A percentile compares a stretch with the other conserved stretches of the same genome.
Conservation (phyloP, 2,329 filamentous ascomycete species). For the Cladosporium sp. region DNA sequence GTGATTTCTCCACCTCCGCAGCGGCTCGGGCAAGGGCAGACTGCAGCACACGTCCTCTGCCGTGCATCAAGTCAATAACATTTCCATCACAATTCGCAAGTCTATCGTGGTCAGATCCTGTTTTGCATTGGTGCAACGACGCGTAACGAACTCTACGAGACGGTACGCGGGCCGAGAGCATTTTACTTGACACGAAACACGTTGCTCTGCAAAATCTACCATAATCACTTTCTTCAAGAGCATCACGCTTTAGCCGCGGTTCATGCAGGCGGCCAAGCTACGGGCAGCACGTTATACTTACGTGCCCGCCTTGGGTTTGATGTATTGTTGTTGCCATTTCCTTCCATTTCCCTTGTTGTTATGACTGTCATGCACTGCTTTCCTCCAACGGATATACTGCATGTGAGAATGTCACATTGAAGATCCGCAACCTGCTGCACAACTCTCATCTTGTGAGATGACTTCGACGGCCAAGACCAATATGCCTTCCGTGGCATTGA, state of each 20-base stretch:
- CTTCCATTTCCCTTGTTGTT: neutral
- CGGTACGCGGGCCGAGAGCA: neutral
- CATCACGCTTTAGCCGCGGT: conserved; percentile 11
- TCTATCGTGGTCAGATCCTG: neutral
- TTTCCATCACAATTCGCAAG: neutral
- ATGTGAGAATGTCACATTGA: neutral
- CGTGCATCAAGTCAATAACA: neutral
- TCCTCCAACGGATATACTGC: neutral
- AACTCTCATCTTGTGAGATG: neutral
- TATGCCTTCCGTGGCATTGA: neutral
- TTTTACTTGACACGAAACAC: neutral
- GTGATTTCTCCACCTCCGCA: conserved; percentile 7
- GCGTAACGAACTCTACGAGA: neutral
- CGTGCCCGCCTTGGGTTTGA: neutral
- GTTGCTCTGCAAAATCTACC: neutral
- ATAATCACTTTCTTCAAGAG: neutral
- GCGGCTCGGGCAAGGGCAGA: neutral
- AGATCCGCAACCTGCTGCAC: neutral
- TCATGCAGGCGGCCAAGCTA: conserved; percentile 16
- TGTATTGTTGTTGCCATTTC: neutral
- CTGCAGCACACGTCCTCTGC: neutral
- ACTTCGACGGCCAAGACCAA: neutral
- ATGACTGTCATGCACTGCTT: neutral
- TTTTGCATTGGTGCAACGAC: neutral
- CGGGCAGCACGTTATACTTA: conserved; percentile 16